Conservation (phyloP, 1,284 basidiomycete species). For the Ganoderma sinense region DNA sequence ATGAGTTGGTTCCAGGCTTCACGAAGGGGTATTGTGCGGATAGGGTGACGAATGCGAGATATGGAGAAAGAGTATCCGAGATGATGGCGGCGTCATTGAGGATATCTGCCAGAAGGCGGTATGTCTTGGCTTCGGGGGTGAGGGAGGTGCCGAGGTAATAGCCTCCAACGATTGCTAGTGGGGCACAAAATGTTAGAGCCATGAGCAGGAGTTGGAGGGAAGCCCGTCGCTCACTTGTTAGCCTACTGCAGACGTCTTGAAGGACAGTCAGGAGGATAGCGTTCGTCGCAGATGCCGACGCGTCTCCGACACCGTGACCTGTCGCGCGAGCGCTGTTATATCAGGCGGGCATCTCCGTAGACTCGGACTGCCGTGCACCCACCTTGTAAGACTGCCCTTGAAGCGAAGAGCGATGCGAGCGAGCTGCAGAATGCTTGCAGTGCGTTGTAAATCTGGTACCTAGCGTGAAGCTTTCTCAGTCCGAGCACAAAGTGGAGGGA, state of each 20-base stretch:
- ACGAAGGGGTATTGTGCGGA: conserved; percentile 30
- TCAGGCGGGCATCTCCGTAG: not conserved
- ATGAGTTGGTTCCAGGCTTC: conserved; percentile 38
- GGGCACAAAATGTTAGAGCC: not conserved
- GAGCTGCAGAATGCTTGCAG: conserved; percentile 76
- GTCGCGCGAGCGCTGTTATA: not conserved
- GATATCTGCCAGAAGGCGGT: conserved; percentile 74
- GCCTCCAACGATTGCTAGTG: conserved; percentile 64
- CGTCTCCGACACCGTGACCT: conserved; percentile 76
- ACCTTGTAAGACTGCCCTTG: conserved; percentile 76
- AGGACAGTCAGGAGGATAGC: conserved; percentile 68
- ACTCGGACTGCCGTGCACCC: not conserved
- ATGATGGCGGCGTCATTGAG: conserved; percentile 67
- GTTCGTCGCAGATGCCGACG: conserved; percentile 68
- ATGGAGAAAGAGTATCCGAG: conserved; percentile 66
- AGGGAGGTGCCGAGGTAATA: conserved; percentile 70
- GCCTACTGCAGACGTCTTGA: conserved; percentile 67
- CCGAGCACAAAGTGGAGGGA: not conserved
- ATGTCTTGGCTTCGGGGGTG: conserved; percentile 73
- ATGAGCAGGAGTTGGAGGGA: not conserved
- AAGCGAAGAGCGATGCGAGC: conserved; percentile 66
- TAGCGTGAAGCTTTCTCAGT: conserved; percentile 17
- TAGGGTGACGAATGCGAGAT: conserved; percentile 43
- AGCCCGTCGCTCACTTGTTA: conserved; percentile 57
- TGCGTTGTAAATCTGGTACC: conserved; percentile 70